Conservation (phyloP, 2,329 filamentous ascomycete species). For the Sporothrix variecibatus region DNA sequence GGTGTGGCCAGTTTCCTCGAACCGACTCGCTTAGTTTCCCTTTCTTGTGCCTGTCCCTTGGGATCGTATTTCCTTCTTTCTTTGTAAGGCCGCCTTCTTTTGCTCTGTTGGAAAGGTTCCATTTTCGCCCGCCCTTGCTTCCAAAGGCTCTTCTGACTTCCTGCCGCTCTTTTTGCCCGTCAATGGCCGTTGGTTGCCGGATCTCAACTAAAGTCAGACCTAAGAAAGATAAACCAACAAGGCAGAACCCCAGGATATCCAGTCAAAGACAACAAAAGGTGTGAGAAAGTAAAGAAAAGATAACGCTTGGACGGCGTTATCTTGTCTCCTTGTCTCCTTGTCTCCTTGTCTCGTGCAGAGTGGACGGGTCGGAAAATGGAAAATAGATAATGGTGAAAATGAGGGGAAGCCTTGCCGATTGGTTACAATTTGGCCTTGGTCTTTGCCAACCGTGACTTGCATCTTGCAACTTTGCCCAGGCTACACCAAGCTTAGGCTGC, state of each 20-base stretch:
- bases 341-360: not conserved
- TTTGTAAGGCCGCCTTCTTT: not conserved
- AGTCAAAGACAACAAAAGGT: not conserved
- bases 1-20: not conserved
- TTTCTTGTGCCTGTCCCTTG: not conserved
- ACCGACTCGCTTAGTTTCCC: not conserved
- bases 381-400: not conserved
- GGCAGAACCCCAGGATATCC: not conserved
- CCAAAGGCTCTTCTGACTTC: not conserved
- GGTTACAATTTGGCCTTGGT: not conserved
- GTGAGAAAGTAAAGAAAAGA: not conserved
- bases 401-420: slow-evolving; percentile 11
- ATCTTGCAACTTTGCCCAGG: not conserved
- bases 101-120: not conserved
- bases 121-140: not conserved
- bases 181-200: slow-evolving; percentile 15
- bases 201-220: not conserved
- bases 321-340: not conserved
- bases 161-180: not conserved
- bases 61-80: not conserved
- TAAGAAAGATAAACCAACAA: not conserved
- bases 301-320: not conserved
- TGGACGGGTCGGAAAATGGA: not conserved
- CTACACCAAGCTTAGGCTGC: slow-evolving; percentile 5
- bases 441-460: not conserved